Percentiles rank a stretch among this genome's conserved stretches.
Conservation (phyloP, 805 yeast species). For the Candida quercuum region DNA sequence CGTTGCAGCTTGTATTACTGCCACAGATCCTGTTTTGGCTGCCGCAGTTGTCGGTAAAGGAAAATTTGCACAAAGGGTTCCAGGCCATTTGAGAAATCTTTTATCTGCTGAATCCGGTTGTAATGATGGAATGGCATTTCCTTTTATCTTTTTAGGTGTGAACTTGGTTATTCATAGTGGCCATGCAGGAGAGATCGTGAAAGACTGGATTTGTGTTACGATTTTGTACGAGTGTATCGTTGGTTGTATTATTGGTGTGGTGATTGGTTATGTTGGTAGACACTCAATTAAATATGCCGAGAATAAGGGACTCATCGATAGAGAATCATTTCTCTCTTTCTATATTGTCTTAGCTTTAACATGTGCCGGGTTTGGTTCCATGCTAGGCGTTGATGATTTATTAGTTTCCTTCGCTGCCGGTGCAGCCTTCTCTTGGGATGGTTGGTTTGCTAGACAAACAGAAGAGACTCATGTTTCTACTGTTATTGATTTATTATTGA, state of each 20-base stretch:
- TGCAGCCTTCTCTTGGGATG: conserved; percentile 91
- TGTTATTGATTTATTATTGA: conserved; percentile 79
- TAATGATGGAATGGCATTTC: conserved; percentile 95
- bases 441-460: conserved; percentile 76
- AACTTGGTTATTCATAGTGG: conserved; percentile 64
- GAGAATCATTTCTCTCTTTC: conserved; percentile 84
- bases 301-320: conserved; percentile 60
- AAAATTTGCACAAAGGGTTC: conserved; percentile 83
- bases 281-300: conserved; percentile 74
- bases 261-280: conserved; percentile 67
- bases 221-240: conserved; percentile 76
- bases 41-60: conserved; percentile 96
- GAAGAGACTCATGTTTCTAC: conserved; percentile 85
- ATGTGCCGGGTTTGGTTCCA: conserved; percentile 86
- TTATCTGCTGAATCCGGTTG: conserved; percentile 85
- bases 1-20: conserved; percentile 85
- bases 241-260: conserved; percentile 70
- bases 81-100: conserved; percentile 84
- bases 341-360: conserved; percentile 76
- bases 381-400: conserved; percentile 84
- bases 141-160: conserved; percentile 71
- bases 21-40: conserved; percentile 92
- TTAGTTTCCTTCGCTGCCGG: conserved; percentile 91
- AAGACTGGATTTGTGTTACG: conserved; percentile 75
- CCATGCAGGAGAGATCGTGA: conserved; percentile 60